Evolutionary conservation across 352 stramenopile species (phyloP).

Genomic region (Pythium sp.): DNA sequence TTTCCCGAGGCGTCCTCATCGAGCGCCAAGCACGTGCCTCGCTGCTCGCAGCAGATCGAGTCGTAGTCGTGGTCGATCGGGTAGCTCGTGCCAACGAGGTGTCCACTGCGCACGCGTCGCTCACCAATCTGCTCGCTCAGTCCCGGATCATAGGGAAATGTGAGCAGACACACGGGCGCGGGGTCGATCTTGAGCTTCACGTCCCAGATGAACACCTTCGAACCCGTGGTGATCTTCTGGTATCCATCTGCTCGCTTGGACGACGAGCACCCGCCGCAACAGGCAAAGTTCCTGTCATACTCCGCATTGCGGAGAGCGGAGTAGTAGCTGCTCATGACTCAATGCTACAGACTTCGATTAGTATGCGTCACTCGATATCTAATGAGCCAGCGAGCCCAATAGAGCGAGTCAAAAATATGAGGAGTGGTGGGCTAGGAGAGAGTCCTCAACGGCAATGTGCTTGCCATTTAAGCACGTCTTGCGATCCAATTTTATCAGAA

Average conservation of each 20-base stretch:
- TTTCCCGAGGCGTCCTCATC: constrained; percentile 63
- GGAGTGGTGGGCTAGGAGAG: neutral
- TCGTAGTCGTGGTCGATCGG: constrained; percentile 76
- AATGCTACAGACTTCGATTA: neutral
- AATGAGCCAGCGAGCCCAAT: neutral
- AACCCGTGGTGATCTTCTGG: constrained; percentile 42
- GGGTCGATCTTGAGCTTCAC: constrained; percentile 55
- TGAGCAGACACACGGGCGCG: constrained; percentile 33
- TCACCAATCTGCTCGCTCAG: constrained; percentile 58
- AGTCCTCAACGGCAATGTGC: neutral
- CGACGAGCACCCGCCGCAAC: constrained; percentile 69
- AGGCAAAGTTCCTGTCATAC: constrained; percentile 60
- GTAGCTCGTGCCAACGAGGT: constrained; percentile 57
- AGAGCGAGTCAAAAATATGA: neutral
- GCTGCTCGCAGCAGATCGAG: constrained; percentile 62
- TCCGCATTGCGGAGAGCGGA: neutral
- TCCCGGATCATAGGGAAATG: constrained; percentile 63
- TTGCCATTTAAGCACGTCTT: neutral
- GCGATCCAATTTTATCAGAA: neutral
- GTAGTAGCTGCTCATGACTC: constrained; percentile 4
- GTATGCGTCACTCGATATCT: too few species aligned
- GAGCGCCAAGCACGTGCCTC: constrained; percentile 35
- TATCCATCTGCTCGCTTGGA: constrained; percentile 42
- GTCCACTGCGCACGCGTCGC: constrained; percentile 56
- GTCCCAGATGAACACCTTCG: constrained; percentile 70